Percentiles rank a stretch among this genome's conserved stretches.
Conservation (phyloP, 1,284 basidiomycete species). For the Xerocomus tenax region DNA sequence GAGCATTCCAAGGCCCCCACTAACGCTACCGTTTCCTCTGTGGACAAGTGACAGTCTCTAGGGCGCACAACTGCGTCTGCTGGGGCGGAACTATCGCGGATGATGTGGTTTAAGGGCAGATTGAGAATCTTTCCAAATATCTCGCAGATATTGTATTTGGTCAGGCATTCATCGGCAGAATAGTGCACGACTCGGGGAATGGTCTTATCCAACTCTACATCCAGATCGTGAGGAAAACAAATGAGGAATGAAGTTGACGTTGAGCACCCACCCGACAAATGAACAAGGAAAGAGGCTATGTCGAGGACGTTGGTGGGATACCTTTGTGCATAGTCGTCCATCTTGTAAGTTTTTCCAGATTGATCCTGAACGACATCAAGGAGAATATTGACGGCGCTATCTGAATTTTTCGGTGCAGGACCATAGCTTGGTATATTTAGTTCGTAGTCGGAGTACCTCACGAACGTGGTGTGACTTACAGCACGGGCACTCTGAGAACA, state of each 20-base stretch:
- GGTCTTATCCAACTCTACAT: slow-evolving; percentile 31
- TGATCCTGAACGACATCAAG: slow-evolving; percentile 71
- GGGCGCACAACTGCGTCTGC: slow-evolving; percentile 60
- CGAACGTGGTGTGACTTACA: slow-evolving; percentile 40
- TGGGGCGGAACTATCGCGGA: slow-evolving; percentile 58
- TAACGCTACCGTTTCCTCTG: slow-evolving; percentile 57
- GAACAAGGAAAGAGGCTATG: slow-evolving; percentile 66
- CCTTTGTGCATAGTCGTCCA: slow-evolving; percentile 80
- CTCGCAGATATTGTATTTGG: slow-evolving; percentile 79
- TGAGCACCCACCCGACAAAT: slow-evolving; percentile 46
- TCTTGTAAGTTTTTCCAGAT: slow-evolving; percentile 69
- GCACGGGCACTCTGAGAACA: slow-evolving; percentile 71
- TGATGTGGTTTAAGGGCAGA: slow-evolving; percentile 57
- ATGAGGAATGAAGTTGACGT: not conserved
- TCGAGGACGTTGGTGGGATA: slow-evolving; percentile 75
- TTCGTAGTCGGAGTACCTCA: not conserved
- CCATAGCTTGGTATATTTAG: slow-evolving; percentile 55
- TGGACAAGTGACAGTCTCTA: slow-evolving; percentile 62
- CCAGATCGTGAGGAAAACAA: not conserved
- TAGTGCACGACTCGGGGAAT: slow-evolving; percentile 70
- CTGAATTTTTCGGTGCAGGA: slow-evolving; percentile 64
- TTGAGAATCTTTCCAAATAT: slow-evolving; percentile 62
- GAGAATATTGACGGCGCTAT: slow-evolving; percentile 72
- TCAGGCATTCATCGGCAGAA: slow-evolving; percentile 65
- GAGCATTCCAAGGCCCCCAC: slow-evolving; percentile 52